Base-by-base conservation (phyloP, 768 basidiomycete species). In the Lactifluus echinatus region DNA sequence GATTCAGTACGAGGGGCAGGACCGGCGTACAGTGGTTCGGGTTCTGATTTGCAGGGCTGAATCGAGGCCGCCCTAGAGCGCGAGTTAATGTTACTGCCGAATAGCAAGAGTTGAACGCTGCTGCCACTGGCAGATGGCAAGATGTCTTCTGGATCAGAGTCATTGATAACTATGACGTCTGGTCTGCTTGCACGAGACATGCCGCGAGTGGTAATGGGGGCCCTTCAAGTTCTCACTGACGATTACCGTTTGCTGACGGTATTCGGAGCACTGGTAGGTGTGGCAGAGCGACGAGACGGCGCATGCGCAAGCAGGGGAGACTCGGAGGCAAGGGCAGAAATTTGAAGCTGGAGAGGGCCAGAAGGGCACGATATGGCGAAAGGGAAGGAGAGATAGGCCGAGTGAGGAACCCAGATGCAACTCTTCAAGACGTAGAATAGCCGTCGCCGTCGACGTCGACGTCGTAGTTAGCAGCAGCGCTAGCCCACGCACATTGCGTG, bases 101-200 rank as follows among this genome's bases (percentile, higher is more conserved):
- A 14, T 12, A 26, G 12, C 19, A 15, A 12, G 46, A n/a, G n/a
- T n/a, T n/a, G n/a, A n/a, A 29, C n/a, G 2, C 14, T 45, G 28
- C 50, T 31, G 11, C 4, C 28, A 50, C n/a, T 7, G 12, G 39
- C 15, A 23, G 29, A 31, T n/a, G 12, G 29, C 10, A 33, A 23
- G 46, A 12, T 21, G 14, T 54, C 52, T 8, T 53, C 57, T 6
- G 40, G 37, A 10, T 54, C 57, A 11, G 57, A 49, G 40, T 53
- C 46, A 21, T 29, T 1, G 52, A 59, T 21, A 19, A 43, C 15
- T 11, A 59, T 59, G 40, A 58, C 34, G 3, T 37, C 37, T 15
- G 3, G 1, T 51, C 17, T 1, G 14, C 17, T 21, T 28, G 17
- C 8, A 11, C 21, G 46, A 23, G 24, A 23, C 47, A 59, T 54